A percentile compares a stretch with the other conserved stretches of the same genome.
Conservation (phyloP, 352 stramenopile species). For the Phytophthora cryptogea region DNA sequence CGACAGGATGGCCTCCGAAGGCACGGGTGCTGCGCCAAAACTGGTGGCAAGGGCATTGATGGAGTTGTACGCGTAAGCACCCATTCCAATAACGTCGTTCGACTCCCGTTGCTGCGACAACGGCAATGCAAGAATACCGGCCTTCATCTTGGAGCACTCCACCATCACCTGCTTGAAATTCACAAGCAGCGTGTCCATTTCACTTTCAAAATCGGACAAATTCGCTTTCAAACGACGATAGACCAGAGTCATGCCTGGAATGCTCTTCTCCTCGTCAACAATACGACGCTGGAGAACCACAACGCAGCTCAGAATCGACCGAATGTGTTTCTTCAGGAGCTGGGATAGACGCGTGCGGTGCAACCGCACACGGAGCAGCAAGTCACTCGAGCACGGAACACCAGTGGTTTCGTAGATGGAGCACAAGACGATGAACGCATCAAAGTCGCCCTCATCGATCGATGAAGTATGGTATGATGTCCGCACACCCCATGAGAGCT, state of each 20-base stretch:
- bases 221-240: slow-evolving; percentile 69
- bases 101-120: slow-evolving; percentile 71
- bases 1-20: slow-evolving; percentile 74
- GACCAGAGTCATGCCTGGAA: slow-evolving; percentile 74
- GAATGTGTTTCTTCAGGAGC: slow-evolving; percentile 76
- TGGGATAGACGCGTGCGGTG: slow-evolving; percentile 72
- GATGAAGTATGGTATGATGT: slow-evolving; percentile 86
- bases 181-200: slow-evolving; percentile 67
- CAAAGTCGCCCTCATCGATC: slow-evolving; percentile 83
- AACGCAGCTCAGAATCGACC: slow-evolving; percentile 70
- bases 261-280: slow-evolving; percentile 77
- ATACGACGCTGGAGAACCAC: slow-evolving; percentile 77
- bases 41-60: slow-evolving; percentile 81
- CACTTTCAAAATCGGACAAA: slow-evolving; percentile 64
- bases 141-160: slow-evolving; percentile 83
- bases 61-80: slow-evolving; percentile 79
- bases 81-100: slow-evolving; percentile 67
- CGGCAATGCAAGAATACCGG: slow-evolving; percentile 76
- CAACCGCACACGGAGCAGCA: slow-evolving; percentile 74
- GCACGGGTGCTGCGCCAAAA: slow-evolving; percentile 58
- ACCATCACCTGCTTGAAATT: slow-evolving; percentile 81
- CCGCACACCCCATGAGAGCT: slow-evolving; percentile 81
- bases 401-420: slow-evolving; percentile 80
- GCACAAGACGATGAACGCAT: slow-evolving; percentile 85
- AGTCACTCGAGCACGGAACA: slow-evolving; percentile 65